Evolutionary conservation across 1,284 basidiomycete genomes (phyloP).

Genomic region (Ceratobasidium theobromae): DNA sequence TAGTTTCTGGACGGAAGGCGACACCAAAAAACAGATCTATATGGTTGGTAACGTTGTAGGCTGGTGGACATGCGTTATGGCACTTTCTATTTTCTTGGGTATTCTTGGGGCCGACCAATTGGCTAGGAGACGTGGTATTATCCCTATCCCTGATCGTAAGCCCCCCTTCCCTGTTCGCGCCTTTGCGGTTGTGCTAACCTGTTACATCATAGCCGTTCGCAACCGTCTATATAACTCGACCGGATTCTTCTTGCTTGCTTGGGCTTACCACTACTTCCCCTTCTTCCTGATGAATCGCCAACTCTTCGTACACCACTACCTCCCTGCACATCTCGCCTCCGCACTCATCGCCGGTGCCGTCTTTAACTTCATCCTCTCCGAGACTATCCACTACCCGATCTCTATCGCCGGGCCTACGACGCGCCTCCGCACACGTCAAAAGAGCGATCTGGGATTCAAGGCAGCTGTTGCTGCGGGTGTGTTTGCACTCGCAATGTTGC

Average conservation of each 20-base stretch:
- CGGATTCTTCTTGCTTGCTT: conserved; percentile 92
- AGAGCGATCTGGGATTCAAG: conserved; percentile 71
- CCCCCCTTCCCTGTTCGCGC: conserved; percentile 35
- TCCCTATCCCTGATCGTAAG: conserved; percentile 85
- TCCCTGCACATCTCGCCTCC: conserved; percentile 91
- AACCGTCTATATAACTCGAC: conserved; percentile 93
- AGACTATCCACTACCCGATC: conserved; percentile 91
- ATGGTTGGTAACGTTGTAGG: conserved; percentile 91
- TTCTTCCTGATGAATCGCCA: conserved; percentile 99
- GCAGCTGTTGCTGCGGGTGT: conserved; percentile 56
- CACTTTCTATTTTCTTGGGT: conserved; percentile 84
- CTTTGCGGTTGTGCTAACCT: background rate
- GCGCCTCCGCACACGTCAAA: conserved; percentile 59
- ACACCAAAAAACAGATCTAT: conserved; percentile 89
- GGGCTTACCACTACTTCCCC: conserved; percentile 95
- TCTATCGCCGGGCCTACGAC: conserved; percentile 65
- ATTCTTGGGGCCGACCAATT: conserved; percentile 87
- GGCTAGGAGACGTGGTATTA: conserved; percentile 79
- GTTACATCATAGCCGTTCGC: conserved; percentile 66
- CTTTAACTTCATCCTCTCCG: conserved; percentile 88
- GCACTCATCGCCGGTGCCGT: conserved; percentile 89
- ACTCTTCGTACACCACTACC: conserved; percentile 96
- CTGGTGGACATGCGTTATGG: conserved; percentile 92
- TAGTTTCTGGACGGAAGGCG: conserved; percentile 94
- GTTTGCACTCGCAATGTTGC: conserved; percentile 63